Evolutionary conservation across 2,329 filamentous ascomycete genomes (phyloP), one percentile per base, ranked within the genome.

Genomic region (Colletotrichum sp.): DNA sequence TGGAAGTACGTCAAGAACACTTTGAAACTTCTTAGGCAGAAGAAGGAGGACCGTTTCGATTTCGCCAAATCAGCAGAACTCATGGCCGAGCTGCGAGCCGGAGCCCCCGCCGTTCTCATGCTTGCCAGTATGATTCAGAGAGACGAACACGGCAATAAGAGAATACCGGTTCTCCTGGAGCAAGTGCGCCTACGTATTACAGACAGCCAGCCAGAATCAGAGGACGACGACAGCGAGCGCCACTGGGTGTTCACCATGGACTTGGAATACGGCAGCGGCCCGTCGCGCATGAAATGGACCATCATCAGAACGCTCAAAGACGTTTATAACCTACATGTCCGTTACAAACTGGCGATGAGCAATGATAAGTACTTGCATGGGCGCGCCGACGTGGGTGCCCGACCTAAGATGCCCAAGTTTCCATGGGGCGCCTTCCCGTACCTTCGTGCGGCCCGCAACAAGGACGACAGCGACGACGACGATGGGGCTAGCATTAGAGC

Each of bases 111-210:
- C 28, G 97, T 96, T 25, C 88, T 99, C 74, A 98, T 99, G 85
- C 88, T 99, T 68, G 97, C 97, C 9, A 98, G 96, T 82, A 98
- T 98, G 95, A 97, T 98, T 80, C 97, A 98, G 85, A 91, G 97
- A 73, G 97, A 99, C 80, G 97, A 99, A 84, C 95, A 98, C 80
- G 96, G 96, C 65, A 97, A 98, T 85, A 97, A 95, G 85, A 93
- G 96, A 75, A 98, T 99, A 73, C 97, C 97, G 0, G 96, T 99
- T 69, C 91, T 99, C 5, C 90, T 99, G 8, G 97, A 99, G 84
- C 97, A 99, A 86, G 90, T 99, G 75, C 98, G 98, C 83, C 90
- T 99, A 75, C 92, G 91, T 73, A 94, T 99, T 75, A 94, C 93
- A 11, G 95, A 98, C 80, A 98, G 95, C 80, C 88, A 89, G 13